phyloP scores from a whole-genome alignment of 257 asterid species.

The Solanum rostratum region DNA sequence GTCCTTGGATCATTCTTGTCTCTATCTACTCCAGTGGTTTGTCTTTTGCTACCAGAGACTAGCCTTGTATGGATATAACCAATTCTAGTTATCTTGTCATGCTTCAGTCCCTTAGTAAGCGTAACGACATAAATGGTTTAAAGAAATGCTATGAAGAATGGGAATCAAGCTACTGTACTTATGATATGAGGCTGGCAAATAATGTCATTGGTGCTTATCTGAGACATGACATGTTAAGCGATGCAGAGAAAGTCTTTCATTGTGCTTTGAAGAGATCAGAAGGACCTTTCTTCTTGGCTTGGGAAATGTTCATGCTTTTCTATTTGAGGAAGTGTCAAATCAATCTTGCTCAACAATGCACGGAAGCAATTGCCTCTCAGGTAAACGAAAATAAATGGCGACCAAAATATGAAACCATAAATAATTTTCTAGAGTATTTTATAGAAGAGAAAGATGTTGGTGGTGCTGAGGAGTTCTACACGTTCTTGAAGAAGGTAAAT shows the following conservation, averaged over 20 bases:
- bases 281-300: slow-evolving; percentile 42
- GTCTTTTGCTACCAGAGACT: too few relatives aligned
- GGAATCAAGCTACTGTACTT: slow-evolving; percentile 39
- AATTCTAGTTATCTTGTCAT: slow-evolving; percentile 53
- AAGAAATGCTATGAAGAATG: slow-evolving; percentile 60
- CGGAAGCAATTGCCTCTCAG: slow-evolving; percentile 29
- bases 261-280: slow-evolving; percentile 24
- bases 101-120: slow-evolving; percentile 56
- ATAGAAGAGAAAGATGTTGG: slow-evolving; percentile 33
- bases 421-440: slow-evolving; percentile 23
- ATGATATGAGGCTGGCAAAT: slow-evolving; percentile 45
- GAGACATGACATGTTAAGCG: slow-evolving; percentile 34
- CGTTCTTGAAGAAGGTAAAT: slow-evolving; percentile 38
- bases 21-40: too few relatives aligned
- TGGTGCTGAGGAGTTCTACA: slow-evolving; percentile 53
- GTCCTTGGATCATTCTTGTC: too few relatives aligned
- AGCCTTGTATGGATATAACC: slow-evolving; percentile 25
- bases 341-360: slow-evolving; percentile 21
- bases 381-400: slow-evolving; percentile 23
- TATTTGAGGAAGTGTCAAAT: slow-evolving; percentile 24
- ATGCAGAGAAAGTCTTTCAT: slow-evolving; percentile 37
- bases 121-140: slow-evolving; percentile 43
- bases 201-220: slow-evolving; percentile 38
- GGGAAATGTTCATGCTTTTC: slow-evolving; percentile 45
- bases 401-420: slow-evolving; percentile 18